phyloP scores from a whole-genome alignment of 225 moss, liverwort and hornwort genomes.

The Ulota crispa region DNA sequence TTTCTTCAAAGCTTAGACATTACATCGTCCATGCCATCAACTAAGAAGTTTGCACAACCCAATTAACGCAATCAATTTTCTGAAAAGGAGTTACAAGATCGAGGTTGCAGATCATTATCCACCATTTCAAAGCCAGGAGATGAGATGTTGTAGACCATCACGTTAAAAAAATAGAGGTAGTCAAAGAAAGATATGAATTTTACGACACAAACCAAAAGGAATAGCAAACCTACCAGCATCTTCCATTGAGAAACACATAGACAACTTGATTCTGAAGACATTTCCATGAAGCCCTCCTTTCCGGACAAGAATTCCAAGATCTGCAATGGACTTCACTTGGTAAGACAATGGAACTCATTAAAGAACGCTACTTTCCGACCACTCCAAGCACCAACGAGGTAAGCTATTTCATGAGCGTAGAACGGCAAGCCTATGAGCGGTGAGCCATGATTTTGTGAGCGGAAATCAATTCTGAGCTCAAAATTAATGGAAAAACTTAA shows the following conservation, averaged over 20 bases:
- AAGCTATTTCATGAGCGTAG: too few species aligned
- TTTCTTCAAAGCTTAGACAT: conserved; percentile 59
- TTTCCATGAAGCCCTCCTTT: conserved; percentile 96
- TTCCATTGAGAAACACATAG: conserved; percentile 59
- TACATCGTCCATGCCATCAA: conserved; percentile 61
- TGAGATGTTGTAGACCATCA: neutral
- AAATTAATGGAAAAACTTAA: too few species aligned
- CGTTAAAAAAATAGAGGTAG: neutral
- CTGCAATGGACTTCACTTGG: conserved; percentile 42
- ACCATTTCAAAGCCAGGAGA: too few species aligned
- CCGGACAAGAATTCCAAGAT: conserved; percentile 90
- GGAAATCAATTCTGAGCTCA: too few species aligned
- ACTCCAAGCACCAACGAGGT: too few species aligned
- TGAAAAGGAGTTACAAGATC: neutral
- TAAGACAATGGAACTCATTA: conserved; percentile 9
- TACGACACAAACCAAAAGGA: neutral
- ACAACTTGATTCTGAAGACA: conserved; percentile 91
- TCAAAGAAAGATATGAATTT: neutral
- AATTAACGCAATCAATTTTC: conserved; percentile 18
- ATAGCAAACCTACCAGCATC: conserved; percentile 39
- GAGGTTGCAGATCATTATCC: neutral
- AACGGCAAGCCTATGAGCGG: too few species aligned
- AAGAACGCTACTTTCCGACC: neutral
- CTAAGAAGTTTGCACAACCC: conserved; percentile 47
- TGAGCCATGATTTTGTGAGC: too few species aligned